These are phyloP conservation scores for Amyloporia xantha DNA, from an alignment of 768 basidiomycete genomes.

Conservation along the genomic window DNA sequence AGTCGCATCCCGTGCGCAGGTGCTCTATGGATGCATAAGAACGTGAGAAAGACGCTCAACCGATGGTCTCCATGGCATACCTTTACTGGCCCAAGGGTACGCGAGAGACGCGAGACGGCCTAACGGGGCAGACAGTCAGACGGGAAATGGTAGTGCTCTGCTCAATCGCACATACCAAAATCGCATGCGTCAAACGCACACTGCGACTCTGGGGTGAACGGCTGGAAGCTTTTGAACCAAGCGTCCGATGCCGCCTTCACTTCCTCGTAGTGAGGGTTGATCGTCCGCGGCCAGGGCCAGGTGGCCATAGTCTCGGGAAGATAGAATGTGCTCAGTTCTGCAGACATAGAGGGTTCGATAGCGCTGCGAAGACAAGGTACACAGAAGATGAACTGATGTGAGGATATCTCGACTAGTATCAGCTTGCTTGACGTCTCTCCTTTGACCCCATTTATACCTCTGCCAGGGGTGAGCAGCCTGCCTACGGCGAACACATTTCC, in stretches of 20 bases:
- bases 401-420: no score
- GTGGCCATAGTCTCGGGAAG: slow-evolving; percentile 21
- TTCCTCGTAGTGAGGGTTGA: slow-evolving; percentile 24
- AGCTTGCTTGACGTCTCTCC: no score
- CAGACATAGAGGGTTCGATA: background rate
- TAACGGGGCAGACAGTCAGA: background rate
- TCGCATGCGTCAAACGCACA: slow-evolving; percentile 22
- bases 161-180: slow-evolving; percentile 12
- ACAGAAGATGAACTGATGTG: no score
- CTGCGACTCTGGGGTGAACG: slow-evolving; percentile 21
- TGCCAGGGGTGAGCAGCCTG: no score
- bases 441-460: no score
- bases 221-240: slow-evolving; percentile 22
- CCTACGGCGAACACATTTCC: no score
- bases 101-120: slow-evolving; percentile 11
- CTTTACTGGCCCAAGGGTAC: slow-evolving; percentile 6
- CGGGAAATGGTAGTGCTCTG: no score
- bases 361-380: no score
- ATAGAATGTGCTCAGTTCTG: background rate
- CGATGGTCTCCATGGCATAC: background rate
- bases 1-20: slow-evolving; percentile 12
- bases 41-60: background rate
- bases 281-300: slow-evolving; percentile 25
- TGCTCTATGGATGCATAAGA: slow-evolving; percentile 3
- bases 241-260: slow-evolving; percentile 20